Evolutionary conservation across 1,284 basidiomycete species (phyloP).

Genomic region (Testicularia cyperi): DNA sequence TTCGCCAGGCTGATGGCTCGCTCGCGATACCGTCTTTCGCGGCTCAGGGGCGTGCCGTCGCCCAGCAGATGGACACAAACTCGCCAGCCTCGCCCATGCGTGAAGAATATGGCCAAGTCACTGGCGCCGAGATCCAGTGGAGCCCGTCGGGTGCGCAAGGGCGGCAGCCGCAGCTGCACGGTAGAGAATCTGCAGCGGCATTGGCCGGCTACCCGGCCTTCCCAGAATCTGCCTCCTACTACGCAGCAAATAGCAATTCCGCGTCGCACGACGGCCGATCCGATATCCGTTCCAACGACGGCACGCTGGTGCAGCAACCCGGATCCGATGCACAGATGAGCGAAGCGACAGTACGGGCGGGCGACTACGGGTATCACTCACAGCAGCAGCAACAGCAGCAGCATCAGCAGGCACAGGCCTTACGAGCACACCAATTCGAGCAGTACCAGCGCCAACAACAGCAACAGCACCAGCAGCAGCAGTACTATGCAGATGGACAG

Average conservation of each 20-base stretch:
- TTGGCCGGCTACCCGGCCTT: constrained; percentile 46
- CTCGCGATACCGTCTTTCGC: constrained; percentile 15
- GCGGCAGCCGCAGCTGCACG: no score
- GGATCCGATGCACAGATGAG: constrained; percentile 17
- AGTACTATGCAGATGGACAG: constrained; percentile 15
- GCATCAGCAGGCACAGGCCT: constrained; percentile 10
- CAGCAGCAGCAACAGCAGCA: no score
- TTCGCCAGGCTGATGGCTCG: constrained; percentile 23
- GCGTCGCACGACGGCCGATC: constrained; percentile 22
- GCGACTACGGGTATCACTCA: no score
- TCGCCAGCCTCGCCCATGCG: constrained; percentile 39
- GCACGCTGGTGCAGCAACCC: constrained; percentile 11
- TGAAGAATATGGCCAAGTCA: no score
- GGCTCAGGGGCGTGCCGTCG: background rate
- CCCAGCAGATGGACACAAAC: constrained; percentile 1
- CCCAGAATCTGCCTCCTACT: constrained; percentile 47
- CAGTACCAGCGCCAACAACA: constrained; percentile 36
- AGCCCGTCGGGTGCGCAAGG: constrained; percentile 11
- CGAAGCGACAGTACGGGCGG: constrained; percentile 16
- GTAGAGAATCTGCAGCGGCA: no score
- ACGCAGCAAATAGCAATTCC: constrained; percentile 28
- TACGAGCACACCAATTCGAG: constrained; percentile 30
- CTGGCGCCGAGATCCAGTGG: constrained; percentile 34
- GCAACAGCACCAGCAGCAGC: constrained; percentile 32
- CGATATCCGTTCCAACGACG: constrained; percentile 11